Evolutionary conservation across 1,284 basidiomycete genomes (phyloP).

Genomic region (Vanrija humicola): DNA sequence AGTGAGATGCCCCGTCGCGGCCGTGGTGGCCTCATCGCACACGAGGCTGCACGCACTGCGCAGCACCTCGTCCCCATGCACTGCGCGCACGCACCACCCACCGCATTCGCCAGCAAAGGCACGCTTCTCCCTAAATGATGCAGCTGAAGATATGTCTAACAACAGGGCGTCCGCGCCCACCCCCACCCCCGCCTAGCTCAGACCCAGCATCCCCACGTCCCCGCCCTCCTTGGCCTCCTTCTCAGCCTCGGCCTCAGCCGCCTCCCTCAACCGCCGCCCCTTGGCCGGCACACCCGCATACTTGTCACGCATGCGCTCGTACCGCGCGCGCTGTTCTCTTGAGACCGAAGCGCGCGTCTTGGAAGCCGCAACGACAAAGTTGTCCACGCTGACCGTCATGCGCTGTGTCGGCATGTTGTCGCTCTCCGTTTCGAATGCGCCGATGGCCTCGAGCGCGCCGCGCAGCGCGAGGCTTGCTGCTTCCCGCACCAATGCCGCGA

Average conservation of each 20-base stretch:
- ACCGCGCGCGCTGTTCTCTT: slow-evolving; percentile 70
- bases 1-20: too few species aligned
- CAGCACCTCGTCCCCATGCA: background rate
- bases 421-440: slow-evolving; percentile 52
- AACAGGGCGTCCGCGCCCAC: background rate
- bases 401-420: slow-evolving; percentile 37
- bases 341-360: slow-evolving; percentile 88
- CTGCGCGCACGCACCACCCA: background rate
- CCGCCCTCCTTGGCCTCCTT: slow-evolving; percentile 1
- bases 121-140: too few species aligned
- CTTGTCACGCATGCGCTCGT: slow-evolving; percentile 71
- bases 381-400: slow-evolving; percentile 54
- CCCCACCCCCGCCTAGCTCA: background rate
- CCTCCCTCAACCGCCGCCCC: slow-evolving; percentile 30
- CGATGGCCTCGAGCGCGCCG: slow-evolving; percentile 63
- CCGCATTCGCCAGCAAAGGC: background rate
- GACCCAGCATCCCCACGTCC: background rate
- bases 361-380: slow-evolving; percentile 71
- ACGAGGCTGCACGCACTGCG: background rate
- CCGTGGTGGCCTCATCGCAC: too few species aligned
- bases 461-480: slow-evolving; percentile 81
- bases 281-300: slow-evolving; percentile 64
- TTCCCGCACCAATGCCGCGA: slow-evolving; percentile 81
- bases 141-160: background rate
- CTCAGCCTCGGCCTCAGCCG: slow-evolving; percentile 25